These are phyloP conservation scores for Golubevia pallescens DNA, from an alignment of 1,284 basidiomycete species.

Conservation along the genomic window DNA sequence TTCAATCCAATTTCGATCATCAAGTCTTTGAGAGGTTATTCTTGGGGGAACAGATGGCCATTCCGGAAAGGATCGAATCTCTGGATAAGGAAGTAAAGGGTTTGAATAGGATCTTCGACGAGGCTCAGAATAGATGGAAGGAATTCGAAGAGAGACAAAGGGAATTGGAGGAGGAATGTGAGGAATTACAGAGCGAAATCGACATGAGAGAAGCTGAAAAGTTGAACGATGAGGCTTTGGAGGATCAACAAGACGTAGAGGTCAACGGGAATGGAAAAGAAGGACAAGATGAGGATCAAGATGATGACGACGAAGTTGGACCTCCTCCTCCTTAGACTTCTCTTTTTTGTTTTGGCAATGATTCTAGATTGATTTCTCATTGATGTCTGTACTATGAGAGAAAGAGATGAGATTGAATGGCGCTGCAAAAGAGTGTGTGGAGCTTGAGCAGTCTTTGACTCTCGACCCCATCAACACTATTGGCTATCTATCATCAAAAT, in stretches of 20 bases:
- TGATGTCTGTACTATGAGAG: too few species aligned
- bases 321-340: not conserved
- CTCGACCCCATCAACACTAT: too few species aligned
- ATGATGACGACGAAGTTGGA: not conserved
- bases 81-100: constrained; percentile 38
- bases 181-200: constrained; percentile 46
- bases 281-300: not conserved
- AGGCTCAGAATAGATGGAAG: constrained; percentile 42
- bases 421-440: too few species aligned
- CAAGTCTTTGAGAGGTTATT: constrained; percentile 38
- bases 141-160: constrained; percentile 29
- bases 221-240: constrained; percentile 21
- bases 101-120: constrained; percentile 28
- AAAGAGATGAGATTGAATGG: too few species aligned
- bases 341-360: not conserved
- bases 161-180: constrained; percentile 34
- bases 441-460: too few species aligned
- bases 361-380: too few species aligned
- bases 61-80: constrained; percentile 37
- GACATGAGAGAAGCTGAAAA: constrained; percentile 55
- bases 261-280: constrained; percentile 1
- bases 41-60: constrained; percentile 38
- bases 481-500: too few species aligned
- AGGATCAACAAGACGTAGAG: constrained; percentile 3
- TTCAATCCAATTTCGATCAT: constrained; percentile 26